A percentile compares a stretch with the other conserved stretches of the same genome.
Evolutionary conservation across 2,329 filamentous ascomycete genomes (phyloP).

Genomic region (Raffaelea deltoideospora): DNA sequence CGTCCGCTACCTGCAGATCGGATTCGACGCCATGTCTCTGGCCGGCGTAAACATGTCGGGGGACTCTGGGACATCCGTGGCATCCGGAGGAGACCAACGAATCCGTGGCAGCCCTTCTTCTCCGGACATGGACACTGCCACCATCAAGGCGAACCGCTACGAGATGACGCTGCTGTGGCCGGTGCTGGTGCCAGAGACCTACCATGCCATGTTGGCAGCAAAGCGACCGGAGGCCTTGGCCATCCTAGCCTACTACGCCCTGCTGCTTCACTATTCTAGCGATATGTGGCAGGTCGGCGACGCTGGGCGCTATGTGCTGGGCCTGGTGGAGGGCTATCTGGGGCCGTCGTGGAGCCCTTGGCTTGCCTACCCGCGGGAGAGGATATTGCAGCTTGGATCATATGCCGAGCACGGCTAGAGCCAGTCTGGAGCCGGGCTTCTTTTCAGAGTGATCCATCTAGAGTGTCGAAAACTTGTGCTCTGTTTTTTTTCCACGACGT

Average conservation of each 20-base stretch:
- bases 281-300: conserved; percentile 16
- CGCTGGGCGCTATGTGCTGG: too few species aligned
- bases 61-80: not conserved
- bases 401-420: too few species aligned
- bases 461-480: too few species aligned
- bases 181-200: conserved; percentile 6
- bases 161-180: conserved; percentile 16
- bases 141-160: conserved; percentile 2
- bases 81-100: not conserved
- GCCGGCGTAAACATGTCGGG: not conserved
- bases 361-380: too few species aligned
- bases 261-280: conserved; percentile 13
- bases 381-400: too few species aligned
- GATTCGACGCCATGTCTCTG: conserved; percentile 10
- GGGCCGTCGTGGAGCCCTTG: too few species aligned
- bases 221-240: conserved; percentile 13
- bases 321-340: too few species aligned
- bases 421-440: too few species aligned
- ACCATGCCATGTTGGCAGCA: conserved; percentile 3
- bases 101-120: too few species aligned
- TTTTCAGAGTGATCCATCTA: too few species aligned
- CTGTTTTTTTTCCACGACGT: too few species aligned
- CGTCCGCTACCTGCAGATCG: conserved; percentile 13
- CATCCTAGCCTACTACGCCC: conserved; percentile 14
- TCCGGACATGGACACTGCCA: too few species aligned